Percentiles rank a stretch among this genome's conserved stretches.
phyloP scores from a whole-genome alignment of 2,329 filamentous ascomycete genomes.

The Verticillium klebahnii region DNA sequence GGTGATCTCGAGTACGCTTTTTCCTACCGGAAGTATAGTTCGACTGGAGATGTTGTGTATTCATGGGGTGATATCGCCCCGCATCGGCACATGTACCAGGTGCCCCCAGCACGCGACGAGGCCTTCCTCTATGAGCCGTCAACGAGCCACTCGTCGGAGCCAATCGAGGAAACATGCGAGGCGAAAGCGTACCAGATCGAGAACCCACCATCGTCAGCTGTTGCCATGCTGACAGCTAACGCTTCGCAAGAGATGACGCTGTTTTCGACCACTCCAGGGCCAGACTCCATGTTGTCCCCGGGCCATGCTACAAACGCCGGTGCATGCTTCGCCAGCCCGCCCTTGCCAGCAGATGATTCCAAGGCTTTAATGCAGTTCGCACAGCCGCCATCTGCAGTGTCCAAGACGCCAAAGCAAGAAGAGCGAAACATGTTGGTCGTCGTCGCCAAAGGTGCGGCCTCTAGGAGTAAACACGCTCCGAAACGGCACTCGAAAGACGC shows the following conservation, averaged over 20 bases:
- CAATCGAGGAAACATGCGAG: too few relatives aligned
- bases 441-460: background rate
- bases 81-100: background rate
- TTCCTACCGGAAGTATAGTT: background rate
- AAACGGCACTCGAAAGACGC: background rate
- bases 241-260: too few relatives aligned
- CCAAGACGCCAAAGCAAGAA: background rate
- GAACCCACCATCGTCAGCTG: too few relatives aligned
- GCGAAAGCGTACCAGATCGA: too few relatives aligned
- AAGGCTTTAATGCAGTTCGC: background rate
- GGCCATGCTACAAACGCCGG: too few relatives aligned
- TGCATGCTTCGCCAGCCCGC: background rate
- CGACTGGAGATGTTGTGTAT: background rate
- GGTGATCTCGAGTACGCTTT: background rate
- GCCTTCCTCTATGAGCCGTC: background rate
- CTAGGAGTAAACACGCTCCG: background rate
- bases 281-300: too few relatives aligned
- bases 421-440: background rate
- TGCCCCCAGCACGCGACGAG: background rate
- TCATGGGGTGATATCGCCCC: background rate
- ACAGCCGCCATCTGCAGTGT: background rate
- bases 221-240: too few relatives aligned
- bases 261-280: too few relatives aligned
- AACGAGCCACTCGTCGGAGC: background rate
- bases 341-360: background rate